Base-by-base conservation (phyloP, 1,284 basidiomycete species). In the Fomitopsis palustris region DNA sequence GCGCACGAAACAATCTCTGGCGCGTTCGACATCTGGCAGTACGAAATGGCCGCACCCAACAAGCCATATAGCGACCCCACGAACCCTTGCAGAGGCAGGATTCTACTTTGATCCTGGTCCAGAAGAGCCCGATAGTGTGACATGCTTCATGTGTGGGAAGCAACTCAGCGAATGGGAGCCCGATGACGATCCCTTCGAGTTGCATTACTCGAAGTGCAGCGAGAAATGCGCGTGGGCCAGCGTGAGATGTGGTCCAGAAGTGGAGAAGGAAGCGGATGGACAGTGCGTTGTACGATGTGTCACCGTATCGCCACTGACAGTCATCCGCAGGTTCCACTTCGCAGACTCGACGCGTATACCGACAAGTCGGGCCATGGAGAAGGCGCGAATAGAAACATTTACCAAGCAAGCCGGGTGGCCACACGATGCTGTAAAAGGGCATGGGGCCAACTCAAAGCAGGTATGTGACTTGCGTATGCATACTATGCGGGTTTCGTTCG, bases 91-190 rank as follows among this genome's bases (percentile, higher is more conserved):
- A 1, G 83, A 88, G 62, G 93, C 93, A 2, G 93, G 93, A 14
- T 95, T 95, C 76, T 93, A 84, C 77, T 92, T 81, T 72, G 78
- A 78, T 57, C 90, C 90, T 0, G 82, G 81, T 64, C 74, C 74
- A 61, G 79, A 83, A 12, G 82, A 86, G 61, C 77, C 75, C 29
- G 90, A 92, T 72, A 86, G 82, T 62, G 89, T 89, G 25, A 79
- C 80, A 5, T 95, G 93, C 71, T 90, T 89, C 65, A 80, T 84
- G 59, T 95, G 93, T 73, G 80, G 78, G 51, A 90, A 93, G 67
- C 79, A 87, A 62, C 78, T 95, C 10, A 83, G 84, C 53, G 90
- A 87, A 16, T 95, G 93, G 93, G 87, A 88, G 55, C 77, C 79
- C 43, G 77, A 84, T 1, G 93, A 95, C 67, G 89, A 95, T 74